Base-by-base conservation (phyloP, 352 stramenopile genomes). In the Peronospora belbahrii region DNA sequence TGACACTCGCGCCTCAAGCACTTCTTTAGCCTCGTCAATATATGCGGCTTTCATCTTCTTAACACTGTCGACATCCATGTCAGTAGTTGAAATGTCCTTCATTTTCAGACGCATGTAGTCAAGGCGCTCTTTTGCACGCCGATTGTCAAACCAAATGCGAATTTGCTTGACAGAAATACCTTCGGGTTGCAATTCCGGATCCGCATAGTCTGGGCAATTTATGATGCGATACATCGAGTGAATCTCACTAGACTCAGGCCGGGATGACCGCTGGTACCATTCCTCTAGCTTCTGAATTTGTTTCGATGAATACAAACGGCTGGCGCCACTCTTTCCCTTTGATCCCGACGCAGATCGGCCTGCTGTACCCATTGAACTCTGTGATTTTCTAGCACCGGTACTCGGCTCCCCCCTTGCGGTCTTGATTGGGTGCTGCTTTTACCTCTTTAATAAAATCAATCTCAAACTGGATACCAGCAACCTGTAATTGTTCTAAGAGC, bases 101-200 rank as follows among this genome's bases (percentile, higher is more conserved):
- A 93, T 93, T 62, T 93, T 90, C 30, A 93, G 39, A 24, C 81
- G 78, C 81, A 93, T 93, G 61, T 93, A 93, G 45, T 93, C 81
- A 10, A 93, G 50, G 2, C 78, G 74, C 40, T 93, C 81, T 39
- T 93, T 93, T 2, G 81, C 81, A 13, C 81, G 75, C 2, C 81
- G 74, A 45, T 93, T 93, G 48, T 93, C 81, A 56, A 93, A 93
- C 81, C 78, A 90, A 47, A 93, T 90, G 33, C 78, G 81, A 17
- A 90, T 93, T 50, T 89, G 81, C 53, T 93, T 93, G 28, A 93
- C 74, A 0, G 74, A 85, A 24, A 93, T 93, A 27, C 81, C 81
- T 49, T 93, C 81, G 3, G 81, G 78, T 48, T 93, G 81, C 35
- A 93, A 58, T 46, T 93, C 81, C 53, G 75, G 67, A 51, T 93